phyloP scores from a whole-genome alignment of 179 eudicot species.

The Patellifolia procumbens region DNA sequence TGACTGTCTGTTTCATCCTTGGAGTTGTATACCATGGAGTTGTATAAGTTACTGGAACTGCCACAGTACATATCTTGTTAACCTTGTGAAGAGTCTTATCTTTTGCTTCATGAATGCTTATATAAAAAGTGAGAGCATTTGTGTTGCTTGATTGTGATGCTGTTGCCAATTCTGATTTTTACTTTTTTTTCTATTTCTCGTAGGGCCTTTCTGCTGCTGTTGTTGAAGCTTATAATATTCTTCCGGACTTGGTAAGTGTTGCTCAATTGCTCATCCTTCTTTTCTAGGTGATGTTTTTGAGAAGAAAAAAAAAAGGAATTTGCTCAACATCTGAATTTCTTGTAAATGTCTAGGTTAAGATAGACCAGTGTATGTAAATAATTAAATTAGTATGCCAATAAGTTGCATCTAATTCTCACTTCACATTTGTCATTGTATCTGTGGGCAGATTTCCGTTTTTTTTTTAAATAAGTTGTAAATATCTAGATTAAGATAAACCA shows the following conservation, averaged over 20 bases:
- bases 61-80: not conserved
- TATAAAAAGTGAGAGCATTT: not conserved
- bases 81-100: not conserved
- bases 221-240: slow-evolving; percentile 80
- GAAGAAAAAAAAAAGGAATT: not conserved
- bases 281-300: not conserved
- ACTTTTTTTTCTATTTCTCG: slow-evolving; percentile 19
- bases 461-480: too few species aligned
- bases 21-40: not conserved
- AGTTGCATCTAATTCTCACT: slow-evolving; percentile 7
- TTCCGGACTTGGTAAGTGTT: slow-evolving; percentile 84
- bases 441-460: too few species aligned
- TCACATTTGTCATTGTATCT: slow-evolving; percentile 1
- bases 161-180: not conserved
- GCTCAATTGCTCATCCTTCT: slow-evolving; percentile 8
- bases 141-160: slow-evolving; percentile 12
- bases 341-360: not conserved
- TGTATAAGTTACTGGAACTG: not conserved
- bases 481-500: too few species aligned
- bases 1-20: not conserved
- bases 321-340: not conserved
- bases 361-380: not conserved
- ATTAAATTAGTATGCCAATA: not conserved
- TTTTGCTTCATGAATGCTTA: slow-evolving; percentile 6
- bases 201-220: slow-evolving; percentile 72